phyloP scores from a whole-genome alignment of 2,329 filamentous ascomycete species.

The Cladosporium sp. region DNA sequence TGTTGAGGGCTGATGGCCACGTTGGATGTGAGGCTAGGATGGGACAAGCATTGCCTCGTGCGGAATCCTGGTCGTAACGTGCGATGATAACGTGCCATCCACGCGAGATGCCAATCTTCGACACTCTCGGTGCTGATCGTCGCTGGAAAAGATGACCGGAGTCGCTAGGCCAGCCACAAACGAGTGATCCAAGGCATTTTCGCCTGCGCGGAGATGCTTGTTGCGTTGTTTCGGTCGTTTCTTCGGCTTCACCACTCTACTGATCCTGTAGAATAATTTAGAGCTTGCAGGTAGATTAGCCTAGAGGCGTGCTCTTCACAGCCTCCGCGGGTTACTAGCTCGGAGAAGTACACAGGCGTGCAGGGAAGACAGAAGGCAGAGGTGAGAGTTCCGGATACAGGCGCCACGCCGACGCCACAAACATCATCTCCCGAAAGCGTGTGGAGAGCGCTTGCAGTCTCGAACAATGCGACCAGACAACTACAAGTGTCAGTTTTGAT shows the following conservation, averaged over 20 bases:
- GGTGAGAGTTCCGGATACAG: neutral
- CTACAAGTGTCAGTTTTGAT: neutral
- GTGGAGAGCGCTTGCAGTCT: neutral
- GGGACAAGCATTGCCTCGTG: slow-evolving; percentile 18
- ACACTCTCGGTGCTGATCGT: slow-evolving; percentile 12
- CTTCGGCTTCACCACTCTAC: slow-evolving; percentile 12
- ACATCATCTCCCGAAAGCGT: neutral
- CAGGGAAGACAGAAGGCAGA: neutral
- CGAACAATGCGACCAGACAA: neutral
- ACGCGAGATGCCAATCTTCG: slow-evolving; percentile 19
- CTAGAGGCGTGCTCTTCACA: neutral
- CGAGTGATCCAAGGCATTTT: neutral
- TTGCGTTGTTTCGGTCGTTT: neutral
- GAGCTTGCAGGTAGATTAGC: neutral
- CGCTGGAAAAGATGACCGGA: neutral
- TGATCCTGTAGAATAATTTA: neutral
- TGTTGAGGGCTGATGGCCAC: neutral
- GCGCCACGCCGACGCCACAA: slow-evolving; percentile 7
- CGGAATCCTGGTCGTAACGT: slow-evolving; percentile 18
- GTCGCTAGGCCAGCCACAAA: slow-evolving; percentile 1
- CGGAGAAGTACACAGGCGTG: neutral
- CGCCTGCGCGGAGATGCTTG: neutral
- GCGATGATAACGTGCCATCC: slow-evolving; percentile 15
- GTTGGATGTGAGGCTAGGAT: neutral
- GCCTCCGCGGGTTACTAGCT: neutral